Evolutionary conservation across 352 stramenopile genomes (phyloP).

Genomic region (Phytophthora idaei): DNA sequence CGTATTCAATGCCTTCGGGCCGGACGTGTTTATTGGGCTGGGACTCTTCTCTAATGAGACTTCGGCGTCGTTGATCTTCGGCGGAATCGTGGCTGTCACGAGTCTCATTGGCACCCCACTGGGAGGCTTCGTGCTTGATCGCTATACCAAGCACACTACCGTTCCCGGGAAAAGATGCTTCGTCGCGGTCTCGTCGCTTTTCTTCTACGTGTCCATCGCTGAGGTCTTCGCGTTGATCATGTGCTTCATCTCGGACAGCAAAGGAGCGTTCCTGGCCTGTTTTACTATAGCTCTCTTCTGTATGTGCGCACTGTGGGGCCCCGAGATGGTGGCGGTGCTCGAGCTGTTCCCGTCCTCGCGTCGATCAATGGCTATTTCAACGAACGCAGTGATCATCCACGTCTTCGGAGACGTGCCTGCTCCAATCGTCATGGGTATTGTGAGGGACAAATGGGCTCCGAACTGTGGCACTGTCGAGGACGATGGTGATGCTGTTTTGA

Average conservation of each 20-base stretch:
- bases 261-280: slow-evolving; percentile 53
- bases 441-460: slow-evolving; percentile 88
- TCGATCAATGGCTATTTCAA: slow-evolving; percentile 78
- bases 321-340: slow-evolving; percentile 77
- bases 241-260: slow-evolving; percentile 43
- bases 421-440: slow-evolving; percentile 83
- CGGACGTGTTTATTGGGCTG: slow-evolving; percentile 80
- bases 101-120: slow-evolving; percentile 84
- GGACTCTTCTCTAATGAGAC: slow-evolving; percentile 77
- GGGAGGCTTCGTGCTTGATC: slow-evolving; percentile 68
- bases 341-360: slow-evolving; percentile 73
- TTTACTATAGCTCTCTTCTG: slow-evolving; percentile 59
- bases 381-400: slow-evolving; percentile 87
- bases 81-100: slow-evolving; percentile 55
- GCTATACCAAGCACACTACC: slow-evolving; percentile 43
- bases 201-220: slow-evolving; percentile 52
- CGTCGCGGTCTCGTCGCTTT: slow-evolving; percentile 47
- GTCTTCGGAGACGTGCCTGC: slow-evolving; percentile 90
- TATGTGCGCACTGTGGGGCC: slow-evolving; percentile 60
- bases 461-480: slow-evolving; percentile 65
- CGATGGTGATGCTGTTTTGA: slow-evolving; percentile 46
- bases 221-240: slow-evolving; percentile 51
- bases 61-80: slow-evolving; percentile 77
- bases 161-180: slow-evolving; percentile 43
- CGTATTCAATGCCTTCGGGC: slow-evolving; percentile 77